Conservation (phyloP, 139 green algal species). For the Picochlorum costavermella region DNA sequence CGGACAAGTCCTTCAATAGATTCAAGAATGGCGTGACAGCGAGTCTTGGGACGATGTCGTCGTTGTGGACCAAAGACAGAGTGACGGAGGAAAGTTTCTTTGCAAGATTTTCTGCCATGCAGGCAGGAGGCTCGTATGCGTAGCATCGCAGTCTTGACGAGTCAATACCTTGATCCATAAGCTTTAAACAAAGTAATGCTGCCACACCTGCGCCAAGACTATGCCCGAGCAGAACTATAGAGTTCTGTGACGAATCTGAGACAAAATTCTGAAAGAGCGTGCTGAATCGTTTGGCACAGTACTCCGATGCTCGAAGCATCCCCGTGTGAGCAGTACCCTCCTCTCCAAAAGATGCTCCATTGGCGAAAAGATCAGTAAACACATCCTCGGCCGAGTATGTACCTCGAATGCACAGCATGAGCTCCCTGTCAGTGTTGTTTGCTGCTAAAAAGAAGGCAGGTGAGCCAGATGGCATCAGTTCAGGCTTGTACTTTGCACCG, state of each 20-base stretch:
- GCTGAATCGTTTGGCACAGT: slow-evolving; percentile 9
- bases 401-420: slow-evolving; percentile 17
- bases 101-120: slow-evolving; percentile 20
- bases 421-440: slow-evolving; percentile 4
- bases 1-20: slow-evolving; percentile 19
- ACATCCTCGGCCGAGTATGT: slow-evolving; percentile 26
- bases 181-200: slow-evolving; percentile 11
- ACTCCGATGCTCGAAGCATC: slow-evolving; percentile 14
- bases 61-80: slow-evolving; percentile 9
- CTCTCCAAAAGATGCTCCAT: slow-evolving; percentile 13
- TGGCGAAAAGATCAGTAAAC: slow-evolving; percentile 24
- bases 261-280: slow-evolving; percentile 10
- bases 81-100: slow-evolving; percentile 12
- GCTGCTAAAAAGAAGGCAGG: slow-evolving; percentile 22
- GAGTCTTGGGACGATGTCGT: slow-evolving; percentile 26
- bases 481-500: slow-evolving; percentile 3
- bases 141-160: slow-evolving; percentile 10
- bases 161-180: slow-evolving; percentile 12
- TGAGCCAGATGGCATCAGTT: slow-evolving; percentile 15
- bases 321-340: slow-evolving; percentile 15
- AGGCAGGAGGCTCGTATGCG: slow-evolving; percentile 24
- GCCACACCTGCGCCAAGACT: slow-evolving; percentile 20
- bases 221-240: slow-evolving; percentile 20
- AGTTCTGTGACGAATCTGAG: not conserved
- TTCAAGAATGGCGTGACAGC: not conserved